Conservation (phyloP, 2,329 filamentous ascomycete species). For the Triangularia setosa region DNA sequence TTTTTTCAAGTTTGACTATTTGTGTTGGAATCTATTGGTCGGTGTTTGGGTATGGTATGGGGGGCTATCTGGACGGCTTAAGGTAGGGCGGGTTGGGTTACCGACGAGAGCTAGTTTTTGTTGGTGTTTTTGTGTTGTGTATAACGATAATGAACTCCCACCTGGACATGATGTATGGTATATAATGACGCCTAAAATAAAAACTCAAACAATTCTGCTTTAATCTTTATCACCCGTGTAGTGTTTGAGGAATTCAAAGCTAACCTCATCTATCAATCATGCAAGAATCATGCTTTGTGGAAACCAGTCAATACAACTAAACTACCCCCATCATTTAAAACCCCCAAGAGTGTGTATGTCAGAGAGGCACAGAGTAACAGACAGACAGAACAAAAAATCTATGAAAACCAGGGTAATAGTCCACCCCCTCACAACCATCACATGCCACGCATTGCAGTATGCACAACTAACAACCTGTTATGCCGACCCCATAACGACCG, state of each 20-base stretch:
- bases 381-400: conserved; percentile 1
- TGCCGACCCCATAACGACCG: neutral
- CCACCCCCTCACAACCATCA: neutral
- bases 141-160: neutral
- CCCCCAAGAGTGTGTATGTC: neutral
- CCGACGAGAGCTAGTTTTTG: neutral
- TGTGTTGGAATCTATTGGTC: neutral
- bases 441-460: neutral
- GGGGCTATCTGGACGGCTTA: neutral
- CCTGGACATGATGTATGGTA: neutral
- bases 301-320: neutral
- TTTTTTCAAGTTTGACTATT: neutral
- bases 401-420: neutral
- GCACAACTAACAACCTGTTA: neutral
- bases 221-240: neutral
- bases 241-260: too few species aligned
- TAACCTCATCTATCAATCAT: neutral
- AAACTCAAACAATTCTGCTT: neutral
- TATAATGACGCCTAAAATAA: neutral
- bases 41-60: neutral
- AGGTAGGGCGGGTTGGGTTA: neutral
- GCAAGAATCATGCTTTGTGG: neutral
- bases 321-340: neutral
- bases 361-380: neutral
- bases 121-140: neutral